Evolutionary conservation across 75 land plant genomes (phyloP), one percentile per base, ranked within the genome.

Genomic region (Azolla pinnata): DNA sequence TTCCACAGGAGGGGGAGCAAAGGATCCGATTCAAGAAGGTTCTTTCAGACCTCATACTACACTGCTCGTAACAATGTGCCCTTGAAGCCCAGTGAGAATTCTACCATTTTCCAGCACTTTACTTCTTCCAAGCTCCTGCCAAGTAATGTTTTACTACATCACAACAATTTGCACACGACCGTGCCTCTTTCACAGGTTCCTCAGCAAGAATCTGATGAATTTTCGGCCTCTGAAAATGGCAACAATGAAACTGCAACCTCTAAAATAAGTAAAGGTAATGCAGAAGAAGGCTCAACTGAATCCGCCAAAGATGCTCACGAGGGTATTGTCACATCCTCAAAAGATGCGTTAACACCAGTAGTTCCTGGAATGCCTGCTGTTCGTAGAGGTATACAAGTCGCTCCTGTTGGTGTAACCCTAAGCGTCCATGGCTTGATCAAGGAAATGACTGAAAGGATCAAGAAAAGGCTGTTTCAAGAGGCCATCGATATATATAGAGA

Each of bases 341-440:
- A 52, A 27, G 54, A 24, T 4, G 54, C 27, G 5, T 52, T 52
- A 29, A 29, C 54, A 10, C 54, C 54, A 2, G 28, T 52, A 1
- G 54, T 52, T 26, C 54, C 54, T 25, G 54, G 54, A 3, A 52
- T 52, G 54, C 54, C 54, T 52, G 54, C 24, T 24, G 54, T 52
- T 3, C 54, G 24, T 27, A 26, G 54, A 25, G 54, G 54, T 3
- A 29, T 24, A 1, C 28, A 2, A 14, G 54, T 29, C 29, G 25
- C 54, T 2, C 25, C 24, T 2, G 29, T 52, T 27, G 54, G 54
- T 26, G 25, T 19, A 3, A 52, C 25, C 25, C 29, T 52, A 23
- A 52, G 10, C 2, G 12, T 52, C 28, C 54, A 52, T 26, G 54
- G 54, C 4, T 52, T 52, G 54, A 25, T 52, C 54, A 52, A 26